Evolutionary conservation across 75 land plant species (phyloP), one percentile per base, ranked within the genome.

Genomic region (Picea sitchensis): DNA sequence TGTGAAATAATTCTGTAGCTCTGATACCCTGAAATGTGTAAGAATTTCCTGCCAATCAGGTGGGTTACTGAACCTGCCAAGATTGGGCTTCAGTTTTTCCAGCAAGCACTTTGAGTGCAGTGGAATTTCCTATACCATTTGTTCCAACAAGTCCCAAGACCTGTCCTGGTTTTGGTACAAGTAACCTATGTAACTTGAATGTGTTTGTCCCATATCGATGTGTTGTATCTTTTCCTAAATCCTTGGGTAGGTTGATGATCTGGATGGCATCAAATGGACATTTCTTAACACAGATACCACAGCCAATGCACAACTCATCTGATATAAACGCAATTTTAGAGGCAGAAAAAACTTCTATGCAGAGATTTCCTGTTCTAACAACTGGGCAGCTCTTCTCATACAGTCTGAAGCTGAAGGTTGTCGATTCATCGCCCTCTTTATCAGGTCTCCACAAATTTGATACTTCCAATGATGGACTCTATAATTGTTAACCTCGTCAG

Each of bases 21-120:
- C 88, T 38, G 88, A 86, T 57, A 85, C 88, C 41, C 88, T 58
- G 77, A 86, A 86, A 72, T 86, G 83, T 34, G 88, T 86, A 67
- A 86, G 80, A 32, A 86, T 86, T 47, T 86, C 88, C 72, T 86
- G 88, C 88, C 88, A 86, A 61, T 86, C 88, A 34, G 88, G 88
- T 14, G 88, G 88, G 65, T 83, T 86, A 11, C 61, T 78, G 64
- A 86, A 86, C 47, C 85, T 77, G 17, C 88, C 88, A 77, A 86
- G 85, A 63, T 86, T 86, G 14, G 88, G 88, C 62, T 86, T 86
- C n/a, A 86, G 80, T 80, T 26, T 86, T 86, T 62, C 88, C 88
- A 59, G 88, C 88, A 56, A 86, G 63, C 26, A 86, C 88, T 64
- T 86, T 86, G n/a, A 86, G 74, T 2, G 88, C 88, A 61, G 88